These are phyloP conservation scores for Xylaria digitata DNA, from an alignment of 2,329 filamentous ascomycete genomes.

Conservation along the genomic window DNA sequence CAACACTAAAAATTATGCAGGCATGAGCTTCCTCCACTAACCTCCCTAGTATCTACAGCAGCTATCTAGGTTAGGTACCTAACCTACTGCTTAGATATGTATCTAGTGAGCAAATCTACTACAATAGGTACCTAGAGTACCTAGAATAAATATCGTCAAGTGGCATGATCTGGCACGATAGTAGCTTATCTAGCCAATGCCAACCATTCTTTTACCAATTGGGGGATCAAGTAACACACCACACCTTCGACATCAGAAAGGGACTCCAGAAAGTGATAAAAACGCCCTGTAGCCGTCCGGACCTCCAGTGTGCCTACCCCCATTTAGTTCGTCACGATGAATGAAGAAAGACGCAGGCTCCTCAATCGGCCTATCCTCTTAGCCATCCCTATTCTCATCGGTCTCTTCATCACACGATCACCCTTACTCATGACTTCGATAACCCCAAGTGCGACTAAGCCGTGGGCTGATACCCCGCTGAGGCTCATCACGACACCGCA, in stretches of 20 bases:
- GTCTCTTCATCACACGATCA: conserved; percentile 52
- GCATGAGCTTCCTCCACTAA: conserved; percentile 9
- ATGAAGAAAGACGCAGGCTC: conserved; percentile 40
- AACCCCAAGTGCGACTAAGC: conserved; percentile 46
- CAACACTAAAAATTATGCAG: background rate
- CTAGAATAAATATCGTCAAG: background rate
- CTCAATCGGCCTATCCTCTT: conserved; percentile 49
- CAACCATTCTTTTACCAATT: conserved; percentile 28
- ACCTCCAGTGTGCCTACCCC: background rate
- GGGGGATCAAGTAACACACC: conserved; percentile 11
- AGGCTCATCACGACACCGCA: conserved; percentile 65
- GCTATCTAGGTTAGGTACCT: too few relatives aligned
- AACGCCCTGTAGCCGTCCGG: conserved; percentile 15
- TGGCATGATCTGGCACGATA: conserved; percentile 34
- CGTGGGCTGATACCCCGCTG: conserved; percentile 68
- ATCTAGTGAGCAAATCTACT: too few relatives aligned
- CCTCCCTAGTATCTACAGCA: too few relatives aligned
- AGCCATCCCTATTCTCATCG: conserved; percentile 51
- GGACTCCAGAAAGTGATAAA: conserved; percentile 3
- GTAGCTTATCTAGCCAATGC: conserved; percentile 22
- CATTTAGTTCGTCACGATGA: conserved; percentile 30
- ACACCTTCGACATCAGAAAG: background rate
- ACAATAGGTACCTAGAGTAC: background rate
- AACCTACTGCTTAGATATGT: too few relatives aligned
- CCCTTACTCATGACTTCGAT: conserved; percentile 55